Evolutionary conservation across 2,329 filamentous ascomycete genomes (phyloP), one percentile per base, ranked within the genome.

Genomic region (Xylaria polymorpha): DNA sequence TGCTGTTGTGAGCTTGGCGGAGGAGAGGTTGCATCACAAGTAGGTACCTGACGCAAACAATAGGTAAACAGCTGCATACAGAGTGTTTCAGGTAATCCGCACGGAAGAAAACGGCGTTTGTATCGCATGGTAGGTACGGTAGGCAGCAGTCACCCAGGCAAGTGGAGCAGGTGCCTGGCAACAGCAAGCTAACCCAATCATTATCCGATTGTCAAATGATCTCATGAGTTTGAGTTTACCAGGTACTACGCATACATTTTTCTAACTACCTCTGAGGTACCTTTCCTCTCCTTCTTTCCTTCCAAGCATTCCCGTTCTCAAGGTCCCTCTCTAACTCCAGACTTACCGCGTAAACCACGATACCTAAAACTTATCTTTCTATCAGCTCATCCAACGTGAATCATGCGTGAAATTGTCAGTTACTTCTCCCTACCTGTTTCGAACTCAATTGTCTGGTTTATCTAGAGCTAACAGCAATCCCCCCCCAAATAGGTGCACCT

Each of bases 371-470:
- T 18, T 8, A 15, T 29, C n/a, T n/a, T n/a, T n/a, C 20, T 29
- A 14, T 50, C 46, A 4, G 22, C 46, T 29, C 46, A 14, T 50
- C 15, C 46, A 15, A 2, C 22, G 46, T 15, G 10, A 22, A 50
- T 29, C 46, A 50, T 50, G 46, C 46, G 46, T 50, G 46, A 50
- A 50, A 50, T 50, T 50, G 46, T 50, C 46, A 50, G 46, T 50
- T 50, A 6, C 10, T 50, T 50, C 20, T 29, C 22, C 22, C 25
- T 50, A 29, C 22, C 25, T 29, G 15, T 25, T 50, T 29, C 46
- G 2, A 14, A 44, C 22, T 8, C 4, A 3, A 50, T 50, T 50
- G 46, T 50, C 12, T 50, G 18, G 25, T 5, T 50, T 29, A 5
- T 29, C 22, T 22, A 14, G 22, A 50, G 22, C 46, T 50, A 50